Evolutionary conservation across 192 early-diverging fungal genomes (phyloP), one percentile per base, ranked within the genome.

Genomic region (Linnemannia elongata): DNA sequence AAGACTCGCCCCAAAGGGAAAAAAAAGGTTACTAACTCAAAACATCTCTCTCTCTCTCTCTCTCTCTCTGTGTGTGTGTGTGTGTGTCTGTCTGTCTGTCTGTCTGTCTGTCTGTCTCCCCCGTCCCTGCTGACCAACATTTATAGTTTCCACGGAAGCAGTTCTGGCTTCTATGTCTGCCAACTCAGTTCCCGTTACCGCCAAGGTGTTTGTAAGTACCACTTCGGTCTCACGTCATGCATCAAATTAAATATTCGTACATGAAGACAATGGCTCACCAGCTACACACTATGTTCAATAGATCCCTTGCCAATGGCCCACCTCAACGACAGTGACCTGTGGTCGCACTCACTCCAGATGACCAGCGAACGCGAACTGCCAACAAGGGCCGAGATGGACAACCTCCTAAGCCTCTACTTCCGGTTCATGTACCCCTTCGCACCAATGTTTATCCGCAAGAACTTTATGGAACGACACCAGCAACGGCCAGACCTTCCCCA

Each of bases 131-230:
- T 52, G 18, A 52, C 18, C 49, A 52, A 35, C 57, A 66, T 63
- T 63, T 33, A 57, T 57, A 87, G 95, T 35, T 95, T 94, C 77
- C 89, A 93, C 55, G 95, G 95, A 36, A 92, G 92, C 69, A 92
- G 93, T 66, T 94, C 93, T 45, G 95, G 95, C 22, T 90, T 93
- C 78, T 94, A 94, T 84, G 83, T 95, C 9, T 88, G 94, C 44
- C 92, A 92, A 79, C 90, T 92, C 49, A 94, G 91, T 75, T 78
- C 92, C 35, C 78, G 76, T 8, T 93, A 87, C 52, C 91, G 92
- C 20, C 76, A 91, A 69, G 91, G 90, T 24, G 70, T 75, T 15
- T 75, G 74, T 75, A 75, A 55, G 74, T 75, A 4, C 72, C 10
- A 24, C 20, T 41, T 42, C 7, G 20, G 2, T 49, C 30, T 30